Percentiles rank a stretch among this genome's conserved stretches.
phyloP scores from a whole-genome alignment of 2,329 filamentous ascomycete species.

The Scleromitrula shiraiana region DNA sequence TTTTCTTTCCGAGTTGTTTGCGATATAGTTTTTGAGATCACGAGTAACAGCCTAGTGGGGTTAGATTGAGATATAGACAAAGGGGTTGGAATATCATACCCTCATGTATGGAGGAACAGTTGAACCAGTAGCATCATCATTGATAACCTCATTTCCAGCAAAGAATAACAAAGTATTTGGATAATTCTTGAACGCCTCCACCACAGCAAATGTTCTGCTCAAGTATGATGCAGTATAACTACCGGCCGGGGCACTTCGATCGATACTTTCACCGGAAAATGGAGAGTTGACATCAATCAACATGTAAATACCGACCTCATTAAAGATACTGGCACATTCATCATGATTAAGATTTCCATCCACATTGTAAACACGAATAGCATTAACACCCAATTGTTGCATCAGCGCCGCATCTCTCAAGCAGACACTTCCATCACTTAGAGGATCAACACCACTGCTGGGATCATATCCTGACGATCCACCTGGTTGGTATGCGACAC shows the following conservation, averaged over 20 bases:
- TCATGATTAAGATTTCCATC: constrained; percentile 60
- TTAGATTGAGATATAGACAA: constrained; percentile 10
- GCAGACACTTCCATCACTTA: constrained; percentile 51
- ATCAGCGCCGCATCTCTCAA: constrained; percentile 58
- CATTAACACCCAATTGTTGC: constrained; percentile 55
- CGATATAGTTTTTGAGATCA: constrained; percentile 75
- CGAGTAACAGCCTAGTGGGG: constrained; percentile 58
- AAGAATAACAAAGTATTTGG: constrained; percentile 67
- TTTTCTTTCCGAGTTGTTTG: constrained; percentile 56
- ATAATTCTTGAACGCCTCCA: constrained; percentile 59
- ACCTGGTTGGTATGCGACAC: constrained; percentile 62
- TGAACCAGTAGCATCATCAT: constrained; percentile 51
- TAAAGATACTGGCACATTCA: constrained; percentile 60
- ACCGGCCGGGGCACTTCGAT: constrained; percentile 46
- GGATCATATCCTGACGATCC: constrained; percentile 56
- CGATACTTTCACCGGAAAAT: constrained; percentile 48
- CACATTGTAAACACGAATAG: constrained; percentile 63
- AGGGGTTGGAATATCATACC: constrained; percentile 15
- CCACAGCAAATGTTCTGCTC: constrained; percentile 58
- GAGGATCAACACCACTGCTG: constrained; percentile 44
- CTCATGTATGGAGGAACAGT: constrained; percentile 61
- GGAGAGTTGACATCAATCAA: constrained; percentile 62
- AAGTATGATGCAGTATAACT: constrained; percentile 53
- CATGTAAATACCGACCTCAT: constrained; percentile 60
- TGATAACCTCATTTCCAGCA: constrained; percentile 72